phyloP scores from a whole-genome alignment of 257 asterid species.

The Gardenia jasminoides region DNA sequence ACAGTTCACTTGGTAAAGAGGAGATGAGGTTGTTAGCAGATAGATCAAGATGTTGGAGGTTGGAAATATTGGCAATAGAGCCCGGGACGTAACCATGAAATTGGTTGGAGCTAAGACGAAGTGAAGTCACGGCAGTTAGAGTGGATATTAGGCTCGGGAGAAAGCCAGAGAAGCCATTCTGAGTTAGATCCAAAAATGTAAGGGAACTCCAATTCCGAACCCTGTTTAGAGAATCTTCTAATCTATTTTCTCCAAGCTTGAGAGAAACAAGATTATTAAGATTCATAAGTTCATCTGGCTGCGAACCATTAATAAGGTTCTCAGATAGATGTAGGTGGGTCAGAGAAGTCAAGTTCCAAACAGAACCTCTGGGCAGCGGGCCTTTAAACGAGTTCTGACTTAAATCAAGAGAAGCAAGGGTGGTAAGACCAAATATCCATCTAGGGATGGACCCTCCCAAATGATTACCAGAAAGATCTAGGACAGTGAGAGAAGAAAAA shows the following conservation, averaged over 20 bases:
- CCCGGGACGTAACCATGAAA: no score
- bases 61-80: no score
- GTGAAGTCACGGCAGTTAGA: no score
- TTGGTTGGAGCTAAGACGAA: no score
- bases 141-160: no score
- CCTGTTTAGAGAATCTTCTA: background rate
- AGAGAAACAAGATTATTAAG: constrained; percentile 2
- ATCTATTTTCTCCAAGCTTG: background rate
- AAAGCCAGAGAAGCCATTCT: no score
- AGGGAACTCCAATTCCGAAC: background rate
- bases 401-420: background rate
- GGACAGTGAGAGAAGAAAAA: no score
- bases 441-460: constrained; percentile 13
- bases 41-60: no score
- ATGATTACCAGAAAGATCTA: fast-evolving
- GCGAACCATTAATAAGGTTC: background rate
- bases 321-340: background rate
- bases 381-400: no score
- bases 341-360: no score
- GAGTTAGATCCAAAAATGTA: background rate
- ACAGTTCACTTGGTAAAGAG: background rate
- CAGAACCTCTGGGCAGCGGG: no score
- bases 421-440: constrained; percentile 31
- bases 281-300: background rate
- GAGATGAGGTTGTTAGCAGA: background rate